Evolutionary conservation across 176 grass and related monocot species (phyloP), one percentile per base, ranked within the genome.

Genomic region (Carex scoparia): DNA sequence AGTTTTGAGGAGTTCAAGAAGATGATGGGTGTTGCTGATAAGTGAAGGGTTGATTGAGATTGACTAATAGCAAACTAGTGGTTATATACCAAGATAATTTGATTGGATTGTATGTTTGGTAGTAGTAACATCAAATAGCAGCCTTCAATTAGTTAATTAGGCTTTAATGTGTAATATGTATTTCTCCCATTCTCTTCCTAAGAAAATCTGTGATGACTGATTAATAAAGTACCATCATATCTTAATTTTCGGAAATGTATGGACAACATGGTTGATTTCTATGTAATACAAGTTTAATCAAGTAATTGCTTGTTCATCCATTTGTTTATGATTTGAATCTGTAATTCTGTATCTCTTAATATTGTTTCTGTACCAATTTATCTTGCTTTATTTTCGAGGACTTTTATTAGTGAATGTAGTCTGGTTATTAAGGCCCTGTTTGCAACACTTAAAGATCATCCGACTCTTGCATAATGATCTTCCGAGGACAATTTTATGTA

Each of bases 1-100:
- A 91, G 72, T 0, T 99, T 94, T 82, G 87, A 99, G 38, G 93
- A 92, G 80, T 99, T 99, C 84, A 99, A 94, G 82, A 95, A 87
- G 81, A 95, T 99, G 96, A 95, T 99, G 94, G 65, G 57, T 11
- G 60, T 23, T 62, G 46, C 15, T 1, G 53, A 4, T 10, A 69
- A 83, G 44, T 51, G 46, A 16, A 38, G 67, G 48, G 2, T 31
- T 74, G 70, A 48, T 46, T 48, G 33, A 55, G 19, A 46, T 79
- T 56, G 14, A 58, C 74, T 79, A 28, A 57, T 79, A 79, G 49
- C 31, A 58, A 58, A 57, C 53, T 79, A 79, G 18, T 23, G 23
- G 54, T 6, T 33, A 7, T 79, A 16, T 58, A 33, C 30, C 30
- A 58, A 35, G 12, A 79, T 57, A 18, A 79, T 53, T 7, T 75